Evolutionary conservation across 768 basidiomycete species (phyloP), one percentile per base, ranked within the genome.

Genomic region (Guyanaporus albipodus): DNA sequence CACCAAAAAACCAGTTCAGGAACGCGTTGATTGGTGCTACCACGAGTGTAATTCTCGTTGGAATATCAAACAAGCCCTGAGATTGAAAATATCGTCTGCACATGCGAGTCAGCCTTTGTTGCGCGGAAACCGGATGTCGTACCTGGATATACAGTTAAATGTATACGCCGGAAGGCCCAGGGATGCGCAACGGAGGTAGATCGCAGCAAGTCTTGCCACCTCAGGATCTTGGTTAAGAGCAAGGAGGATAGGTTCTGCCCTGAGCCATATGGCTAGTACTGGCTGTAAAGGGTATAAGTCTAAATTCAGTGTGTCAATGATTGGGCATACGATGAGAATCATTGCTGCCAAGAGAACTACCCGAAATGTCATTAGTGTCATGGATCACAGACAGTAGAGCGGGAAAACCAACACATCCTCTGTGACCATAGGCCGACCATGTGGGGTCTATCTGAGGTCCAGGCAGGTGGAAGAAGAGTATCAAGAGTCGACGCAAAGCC

Each of bases 341-440:
- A 71, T 68, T 10, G 72, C 64, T 73, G 82, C 78, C 26, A 90
- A 77, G 24, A 91, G 75, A 44, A 70, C 86, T 88, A 41, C 35
- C 18, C 40, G 44, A 44, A 38, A 37, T 2, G 15, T 38, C 34
- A 26, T 61, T 4, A 59, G 43, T 34, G 35, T 37, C 36, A 29
- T 28, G 9, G 14, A 19, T 23, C 22, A 46, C 29, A 19, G 18
- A 3, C 2, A 38, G 12, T 26, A 33, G 18, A 22, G 24, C 19
- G 23, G 17, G 14, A 18, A 31, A 44, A 72, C 83, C 36, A 53
- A 87, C 86, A 71, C 87, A 91, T 92, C 53, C 93, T 73, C 64
- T 94, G 91, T 8, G 86, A 68, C 93, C 93, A 95, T 8, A 95
- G 73, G 7, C 93, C 93, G 10, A 97, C 90, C 10, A 91, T 74